Conservation (phyloP, 2,329 filamentous ascomycete species). For the Lecanosticta acicola region DNA sequence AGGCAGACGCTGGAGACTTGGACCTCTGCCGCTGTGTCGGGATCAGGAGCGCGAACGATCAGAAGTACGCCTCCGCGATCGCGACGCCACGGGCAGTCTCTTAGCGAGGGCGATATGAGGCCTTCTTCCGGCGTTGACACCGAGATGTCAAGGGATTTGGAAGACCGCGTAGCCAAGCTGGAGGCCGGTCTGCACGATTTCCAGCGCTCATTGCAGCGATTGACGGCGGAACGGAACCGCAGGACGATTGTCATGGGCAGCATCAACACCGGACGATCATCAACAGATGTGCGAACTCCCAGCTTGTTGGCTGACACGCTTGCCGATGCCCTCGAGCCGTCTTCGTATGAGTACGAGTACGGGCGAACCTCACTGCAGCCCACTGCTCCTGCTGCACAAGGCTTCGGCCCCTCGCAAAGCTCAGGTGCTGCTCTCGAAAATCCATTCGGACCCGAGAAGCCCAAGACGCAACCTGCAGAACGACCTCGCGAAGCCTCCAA, state of each 20-base stretch:
- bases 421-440: slow-evolving; percentile 6
- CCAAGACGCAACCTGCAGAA: not conserved
- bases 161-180: slow-evolving; percentile 32
- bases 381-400: slow-evolving; percentile 19
- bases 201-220: slow-evolving; percentile 29
- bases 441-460: slow-evolving; percentile 12
- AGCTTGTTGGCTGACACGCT: slow-evolving; percentile 33
- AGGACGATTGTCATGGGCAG: slow-evolving; percentile 28
- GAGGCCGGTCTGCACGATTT: slow-evolving; percentile 32
- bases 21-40: slow-evolving; percentile 1
- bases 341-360: slow-evolving; percentile 22
- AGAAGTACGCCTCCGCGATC: slow-evolving; percentile 16
- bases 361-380: slow-evolving; percentile 18
- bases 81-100: slow-evolving; percentile 8
- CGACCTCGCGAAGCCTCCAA: not conserved
- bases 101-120: slow-evolving; percentile 9
- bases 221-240: slow-evolving; percentile 30
- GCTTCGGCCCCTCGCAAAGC: slow-evolving; percentile 8
- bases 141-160: slow-evolving; percentile 27
- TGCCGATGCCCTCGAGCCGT: slow-evolving; percentile 15
- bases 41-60: slow-evolving; percentile 8
- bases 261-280: slow-evolving; percentile 15
- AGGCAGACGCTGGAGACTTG: not conserved
- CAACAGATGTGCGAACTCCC: slow-evolving; percentile 24
- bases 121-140: slow-evolving; percentile 14